Percentiles rank a stretch among this genome's conserved stretches.
Evolutionary conservation across 345 rosid species (phyloP).

Genomic region (Diplotaxis tenuifolia): DNA sequence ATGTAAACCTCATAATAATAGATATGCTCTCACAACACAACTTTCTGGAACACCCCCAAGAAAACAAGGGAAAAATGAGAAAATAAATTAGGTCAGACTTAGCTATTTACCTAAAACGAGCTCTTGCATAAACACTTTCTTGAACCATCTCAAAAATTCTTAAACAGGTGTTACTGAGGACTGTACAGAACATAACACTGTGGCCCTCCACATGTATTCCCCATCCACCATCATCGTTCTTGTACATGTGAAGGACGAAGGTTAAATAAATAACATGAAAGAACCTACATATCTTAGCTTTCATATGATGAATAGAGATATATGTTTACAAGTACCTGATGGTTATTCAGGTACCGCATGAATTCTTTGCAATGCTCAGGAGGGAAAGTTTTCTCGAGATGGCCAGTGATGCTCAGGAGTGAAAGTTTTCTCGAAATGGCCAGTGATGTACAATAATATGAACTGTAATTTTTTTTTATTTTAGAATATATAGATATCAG

Average conservation of each 20-base stretch:
- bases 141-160: conserved; percentile 56
- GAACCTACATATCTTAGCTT: neutral
- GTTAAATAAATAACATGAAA: neutral
- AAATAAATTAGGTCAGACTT: no score
- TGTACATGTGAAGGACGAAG: neutral
- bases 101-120: no score
- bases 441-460: conserved; percentile 22
- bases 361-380: conserved; percentile 9
- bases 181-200: conserved; percentile 73
- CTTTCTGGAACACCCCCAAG: no score
- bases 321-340: conserved; percentile 13
- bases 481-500: neutral
- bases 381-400: conserved; percentile 6
- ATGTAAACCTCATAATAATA: no score
- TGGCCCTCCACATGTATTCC: conserved; percentile 79
- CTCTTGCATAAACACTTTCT: conserved; percentile 44
- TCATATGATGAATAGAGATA: neutral
- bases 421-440: no score
- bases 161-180: conserved; percentile 51
- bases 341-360: conserved; percentile 19
- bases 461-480: neutral
- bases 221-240: conserved; percentile 65
- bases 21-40: no score
- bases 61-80: no score
- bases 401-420: no score